phyloP scores from a whole-genome alignment of 148 eudicot genomes.

The Rhododendron ovatum region DNA sequence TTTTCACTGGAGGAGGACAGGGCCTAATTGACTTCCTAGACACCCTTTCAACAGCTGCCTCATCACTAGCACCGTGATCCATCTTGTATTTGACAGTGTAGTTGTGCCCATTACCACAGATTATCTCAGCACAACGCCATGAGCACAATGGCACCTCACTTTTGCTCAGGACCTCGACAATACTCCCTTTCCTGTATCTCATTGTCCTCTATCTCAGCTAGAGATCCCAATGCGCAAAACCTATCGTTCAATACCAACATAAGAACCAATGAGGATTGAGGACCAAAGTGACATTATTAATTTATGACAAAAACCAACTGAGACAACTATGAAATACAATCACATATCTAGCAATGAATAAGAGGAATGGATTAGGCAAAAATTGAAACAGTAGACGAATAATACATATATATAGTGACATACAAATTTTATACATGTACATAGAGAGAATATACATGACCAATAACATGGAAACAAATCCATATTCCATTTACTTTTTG shows the following conservation, averaged over 20 bases:
- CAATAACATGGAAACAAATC: background rate
- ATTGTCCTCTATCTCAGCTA: slow-evolving; percentile 25
- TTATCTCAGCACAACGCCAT: slow-evolving; percentile 64
- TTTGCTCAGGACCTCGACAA: slow-evolving; percentile 60
- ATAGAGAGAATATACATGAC: background rate
- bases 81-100: slow-evolving; percentile 53
- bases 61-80: slow-evolving; percentile 21
- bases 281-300: background rate
- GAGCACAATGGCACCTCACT: slow-evolving; percentile 58
- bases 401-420: background rate
- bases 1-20: slow-evolving; percentile 50
- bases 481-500: background rate
- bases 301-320: background rate
- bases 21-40: slow-evolving; percentile 62
- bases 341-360: background rate
- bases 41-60: slow-evolving; percentile 38
- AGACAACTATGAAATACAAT: background rate
- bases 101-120: slow-evolving; percentile 43
- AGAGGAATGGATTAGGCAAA: background rate
- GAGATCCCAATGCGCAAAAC: slow-evolving; percentile 21
- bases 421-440: background rate
- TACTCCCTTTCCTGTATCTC: slow-evolving; percentile 69
- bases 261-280: background rate
- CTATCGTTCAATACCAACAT: slow-evolving; percentile 17
- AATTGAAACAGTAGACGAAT: background rate